These are phyloP conservation scores for Geranium rotundifolium DNA, from an alignment of 345 rosid species.

Conservation along the genomic window DNA sequence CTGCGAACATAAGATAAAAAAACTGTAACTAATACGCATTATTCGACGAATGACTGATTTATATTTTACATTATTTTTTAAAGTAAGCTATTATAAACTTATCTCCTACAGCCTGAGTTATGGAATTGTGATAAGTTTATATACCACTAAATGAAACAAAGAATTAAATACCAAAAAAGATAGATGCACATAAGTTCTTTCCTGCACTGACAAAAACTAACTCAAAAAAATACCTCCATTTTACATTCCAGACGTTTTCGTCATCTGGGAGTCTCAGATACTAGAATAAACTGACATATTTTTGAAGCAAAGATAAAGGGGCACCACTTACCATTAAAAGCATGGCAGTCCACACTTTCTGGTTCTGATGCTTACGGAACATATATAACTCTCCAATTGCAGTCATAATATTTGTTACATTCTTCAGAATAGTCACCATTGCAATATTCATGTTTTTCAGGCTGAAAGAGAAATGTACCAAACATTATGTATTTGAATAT, in stretches of 20 bases:
- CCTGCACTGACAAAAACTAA: too few relatives aligned
- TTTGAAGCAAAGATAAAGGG: neutral
- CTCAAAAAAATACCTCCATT: too few relatives aligned
- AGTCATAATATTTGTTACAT: constrained; percentile 78
- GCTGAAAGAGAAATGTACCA: constrained; percentile 36
- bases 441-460: constrained; percentile 84
- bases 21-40: neutral
- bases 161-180: too few relatives aligned
- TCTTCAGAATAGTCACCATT: constrained; percentile 96
- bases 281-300: neutral
- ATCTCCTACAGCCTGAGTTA: neutral
- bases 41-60: neutral
- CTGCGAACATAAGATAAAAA: constrained; percentile 23
- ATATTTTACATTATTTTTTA: too few relatives aligned
- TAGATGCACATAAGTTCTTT: too few relatives aligned
- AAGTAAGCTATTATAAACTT: too few relatives aligned
- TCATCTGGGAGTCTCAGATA: too few relatives aligned
- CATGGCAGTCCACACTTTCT: constrained; percentile 91
- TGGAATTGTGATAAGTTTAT: too few relatives aligned
- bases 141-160: neutral
- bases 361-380: constrained; percentile 74
- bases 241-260: too few relatives aligned
- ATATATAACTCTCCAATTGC: constrained; percentile 80
- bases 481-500: neutral
- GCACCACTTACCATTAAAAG: constrained; percentile 57